Evolutionary conservation across 192 early-diverging fungal genomes (phyloP), one percentile per base, ranked within the genome.

Genomic region (Backusella sp.): DNA sequence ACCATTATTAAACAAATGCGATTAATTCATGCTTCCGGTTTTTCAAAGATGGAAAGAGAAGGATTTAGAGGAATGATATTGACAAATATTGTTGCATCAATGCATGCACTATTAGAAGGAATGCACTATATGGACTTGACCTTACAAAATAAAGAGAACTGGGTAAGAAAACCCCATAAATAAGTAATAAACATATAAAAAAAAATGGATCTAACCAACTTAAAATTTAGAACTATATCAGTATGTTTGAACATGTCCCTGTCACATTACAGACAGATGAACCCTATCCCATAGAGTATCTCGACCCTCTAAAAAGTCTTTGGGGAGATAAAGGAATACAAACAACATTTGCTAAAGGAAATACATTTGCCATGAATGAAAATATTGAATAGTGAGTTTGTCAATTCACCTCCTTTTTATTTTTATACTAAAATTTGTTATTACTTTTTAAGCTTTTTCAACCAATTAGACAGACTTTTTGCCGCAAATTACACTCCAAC

Each of bases 341-440:
- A 66, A 49, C 77, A 52, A 69, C 78, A 14, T 86, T 82, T 39
- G 42, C 66, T 4, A 78, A 79, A n/a, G 84, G 86, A 32, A 80
- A 88, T 41, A 85, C 85, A n/a, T 89, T 85, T 77, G 85, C 86
- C 15, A 62, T 89, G 15, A 80, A 88, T 65, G 88, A 89, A 44
- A 88, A 87, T 49, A 79, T 88, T 7, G 74, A 74, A 62, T 89
- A 88, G 88, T 89, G 85, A 73, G 87, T 70, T 26, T 68, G 4
- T 23, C 8, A 19, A 41, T 23, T 39, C 37, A 39, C 14, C 11
- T 49, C 17, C 53, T n/a, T 49, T 49, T 6, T 19, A 56, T 73
- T 28, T 11, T 28, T 62, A 46, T 62, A 41, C 32, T 17, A 28
- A 44, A 23, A 21, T 30, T 17, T 49, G 1, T 30, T 14, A 26